Conservation (phyloP, 2,329 filamentous ascomycete species). For the Apiospora marii region DNA sequence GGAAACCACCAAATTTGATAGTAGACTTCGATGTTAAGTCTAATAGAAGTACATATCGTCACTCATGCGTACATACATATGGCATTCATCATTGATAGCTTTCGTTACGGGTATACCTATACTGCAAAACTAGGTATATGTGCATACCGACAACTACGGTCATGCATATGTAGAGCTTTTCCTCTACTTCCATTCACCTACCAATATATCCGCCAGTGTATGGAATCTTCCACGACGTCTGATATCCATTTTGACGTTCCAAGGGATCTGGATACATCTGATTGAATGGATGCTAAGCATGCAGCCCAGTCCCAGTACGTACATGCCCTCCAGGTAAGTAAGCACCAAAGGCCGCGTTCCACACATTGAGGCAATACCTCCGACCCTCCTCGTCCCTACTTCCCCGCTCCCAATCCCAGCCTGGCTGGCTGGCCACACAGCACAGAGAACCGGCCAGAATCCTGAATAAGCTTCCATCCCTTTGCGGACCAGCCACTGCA, state of each 20-base stretch:
- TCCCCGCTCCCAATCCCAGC: slow-evolving; percentile 21
- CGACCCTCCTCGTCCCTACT: slow-evolving; percentile 6
- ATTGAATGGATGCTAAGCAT: not conserved
- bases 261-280: not conserved
- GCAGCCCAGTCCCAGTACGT: not conserved
- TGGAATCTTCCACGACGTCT: not conserved
- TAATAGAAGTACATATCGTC: not conserved
- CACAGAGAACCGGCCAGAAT: not conserved
- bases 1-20: not conserved
- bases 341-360: not conserved
- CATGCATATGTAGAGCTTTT: not conserved
- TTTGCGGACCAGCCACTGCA: not conserved
- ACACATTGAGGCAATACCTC: slow-evolving; percentile 10
- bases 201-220: not conserved
- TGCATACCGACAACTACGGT: not conserved
- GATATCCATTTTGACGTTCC: not conserved
- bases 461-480: slow-evolving; percentile 7
- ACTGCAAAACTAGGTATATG: too few relatives aligned
- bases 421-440: not conserved
- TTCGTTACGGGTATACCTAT: too few relatives aligned
- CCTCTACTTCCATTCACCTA: not conserved
- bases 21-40: not conserved
- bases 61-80: not conserved
- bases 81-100: too few relatives aligned
- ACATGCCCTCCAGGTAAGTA: not conserved